Base-by-base conservation (phyloP, 768 basidiomycete genomes). In the Agaricus subrufescens region DNA sequence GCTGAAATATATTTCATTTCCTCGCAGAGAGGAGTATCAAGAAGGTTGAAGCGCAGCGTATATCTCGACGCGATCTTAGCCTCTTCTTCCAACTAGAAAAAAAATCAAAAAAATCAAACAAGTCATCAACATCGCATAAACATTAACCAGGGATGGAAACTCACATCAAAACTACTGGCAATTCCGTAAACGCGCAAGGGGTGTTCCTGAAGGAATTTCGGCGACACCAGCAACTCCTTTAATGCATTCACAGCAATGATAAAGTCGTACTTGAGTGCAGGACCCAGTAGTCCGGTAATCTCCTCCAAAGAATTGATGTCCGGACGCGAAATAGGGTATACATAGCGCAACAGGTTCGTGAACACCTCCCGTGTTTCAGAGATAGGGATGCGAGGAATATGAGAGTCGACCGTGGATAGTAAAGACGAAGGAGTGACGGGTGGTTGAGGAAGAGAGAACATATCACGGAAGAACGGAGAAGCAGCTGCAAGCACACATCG, bases 111-210 rank as follows among this genome's bases (percentile, higher is more conserved):
- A 15, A 23, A 37, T 10, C 6, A 48, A 27, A 40, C 37, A 26
- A 50, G 26, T 43, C 19, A 23, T 29, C 23, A 11, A 12, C 34
- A 50, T 19, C 26, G 25, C 14, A 25, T 23, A 23, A 15, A 39
- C 25, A 43, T 9, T 14, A 6, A 31, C 11, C 8, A 11, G 11
- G 11, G 34, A 34, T 7, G 34, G 23, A 29, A 14, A 56, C 55
- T 30, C 47, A 60, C 59, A 25, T 84, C 83, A 57, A 79, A 84
- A 7, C 82, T 81, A 56, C 79, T 83, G 1, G 89, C 86, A 38
- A 89, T 81, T 23, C 87, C 86, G 61, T 85, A 91, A 1, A 89
- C 85, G 8, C 85, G 82, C n/a, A 76, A 71, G 5, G 89, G 83
- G 10, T 71, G 72, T n/a, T 69, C 63, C 29, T 69, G 58, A 12